Evolutionary conservation across 495 filamentous ascomycete genomes (phyloP).

Genomic region (Lophiostoma macrostomum): DNA sequence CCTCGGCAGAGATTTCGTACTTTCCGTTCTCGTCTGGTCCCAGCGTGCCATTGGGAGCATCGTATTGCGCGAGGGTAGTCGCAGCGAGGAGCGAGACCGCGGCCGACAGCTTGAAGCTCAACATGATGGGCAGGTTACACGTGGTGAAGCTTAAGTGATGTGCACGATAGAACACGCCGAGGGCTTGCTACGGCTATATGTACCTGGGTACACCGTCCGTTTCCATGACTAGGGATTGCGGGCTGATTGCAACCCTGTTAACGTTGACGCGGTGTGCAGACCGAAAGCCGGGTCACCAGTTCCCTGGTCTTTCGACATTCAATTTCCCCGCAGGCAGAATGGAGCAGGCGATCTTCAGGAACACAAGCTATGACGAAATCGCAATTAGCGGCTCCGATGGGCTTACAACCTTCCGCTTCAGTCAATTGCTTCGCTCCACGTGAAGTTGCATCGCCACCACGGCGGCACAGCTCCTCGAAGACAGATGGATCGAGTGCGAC

Average conservation of each 20-base stretch:
- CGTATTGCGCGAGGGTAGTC: conserved; percentile 17
- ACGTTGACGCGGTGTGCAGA: neutral
- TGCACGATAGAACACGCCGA: neutral
- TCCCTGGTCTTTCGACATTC: neutral
- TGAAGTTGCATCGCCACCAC: too few species aligned
- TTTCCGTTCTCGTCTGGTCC: conserved; percentile 43
- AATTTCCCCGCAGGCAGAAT: conserved; percentile 18
- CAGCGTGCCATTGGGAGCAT: conserved; percentile 8
- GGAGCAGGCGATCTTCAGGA: conserved; percentile 13
- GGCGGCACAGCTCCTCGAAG: too few species aligned
- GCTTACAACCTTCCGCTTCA: neutral
- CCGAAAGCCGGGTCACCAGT: neutral
- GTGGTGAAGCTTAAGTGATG: neutral
- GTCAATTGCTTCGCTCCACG: neutral
- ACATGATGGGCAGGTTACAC: conserved; percentile 5
- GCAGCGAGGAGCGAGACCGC: conserved; percentile 20
- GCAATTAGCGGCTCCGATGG: neutral
- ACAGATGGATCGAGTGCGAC: too few species aligned
- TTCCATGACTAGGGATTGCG: conserved; percentile 15
- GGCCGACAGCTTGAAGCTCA: conserved; percentile 12
- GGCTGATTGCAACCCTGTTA: conserved; percentile 5
- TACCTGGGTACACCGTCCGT: conserved; percentile 3
- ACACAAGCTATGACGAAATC: conserved; percentile 18
- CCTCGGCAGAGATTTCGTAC: conserved; percentile 69
- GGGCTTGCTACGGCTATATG: conserved; percentile 10